Evolutionary conservation across 257 asterid species (phyloP), one percentile per base, ranked within the genome.

Genomic region (Sherardia arvensis): DNA sequence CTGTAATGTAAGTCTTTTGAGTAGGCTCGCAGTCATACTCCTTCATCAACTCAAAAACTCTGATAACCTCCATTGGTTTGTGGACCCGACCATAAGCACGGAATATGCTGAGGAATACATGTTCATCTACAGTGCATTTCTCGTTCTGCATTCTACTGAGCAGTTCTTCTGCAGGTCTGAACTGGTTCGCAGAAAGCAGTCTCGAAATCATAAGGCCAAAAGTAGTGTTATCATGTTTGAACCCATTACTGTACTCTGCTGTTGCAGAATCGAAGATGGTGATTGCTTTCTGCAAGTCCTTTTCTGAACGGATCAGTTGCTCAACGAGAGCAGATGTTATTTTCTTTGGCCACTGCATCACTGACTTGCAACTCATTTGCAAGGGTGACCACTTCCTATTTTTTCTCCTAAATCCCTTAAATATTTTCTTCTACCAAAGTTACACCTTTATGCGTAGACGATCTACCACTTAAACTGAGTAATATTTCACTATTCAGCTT

Each of bases 261-360:
- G 95, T 90, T 69, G 99, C 99, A 20, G 96, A 68, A 73, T 93
- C 96, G 68, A 90, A 93, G 28, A 90, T 77, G 65, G 92, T 69
- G 59, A 84, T 65, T 3, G 94, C 90, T 79, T 79, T 93, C n/a
- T 80, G 88, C 66, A 90, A 68, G 66, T 93, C 84, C 67, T 81
- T 90, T 74, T 87, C 97, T 15, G 92, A 73, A 55, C 62, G 69
- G 59, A 93, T 80, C 66, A 90, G 81, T 78, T 78, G 88, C 78
- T 76, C 81, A n/a, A 93, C 97, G 15, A 90, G 79, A 47, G 92
- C 21, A 47, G 96, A 34, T 4, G 96, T 81, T 57, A 93, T 61
- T 79, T 85, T 77, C 71, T 78, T 87, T 23, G 96, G 97, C 97
- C 96, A 90, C 76, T 85, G 85, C 71, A 75, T 77, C 62, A 58